Base-by-base conservation (phyloP, 2,329 filamentous ascomycete species). In the Plenodomus biglobosus region DNA sequence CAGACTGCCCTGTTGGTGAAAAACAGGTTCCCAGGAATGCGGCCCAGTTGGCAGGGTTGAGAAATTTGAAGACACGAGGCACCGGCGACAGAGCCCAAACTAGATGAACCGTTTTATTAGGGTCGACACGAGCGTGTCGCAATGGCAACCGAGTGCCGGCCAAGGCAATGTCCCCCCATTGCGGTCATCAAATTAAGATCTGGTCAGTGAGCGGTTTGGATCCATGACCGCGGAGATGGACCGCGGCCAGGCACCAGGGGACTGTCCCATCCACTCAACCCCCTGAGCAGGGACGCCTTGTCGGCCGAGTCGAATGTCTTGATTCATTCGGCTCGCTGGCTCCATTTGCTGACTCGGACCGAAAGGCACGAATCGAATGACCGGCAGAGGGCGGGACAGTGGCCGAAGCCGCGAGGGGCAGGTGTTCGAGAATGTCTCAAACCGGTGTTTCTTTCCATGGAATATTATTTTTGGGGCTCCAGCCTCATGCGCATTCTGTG, bases 191-290 rank as follows among this genome's bases (percentile, higher is more conserved):
- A 54, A 42, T 59, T 59, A 57, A 57, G 55, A 56, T 53, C 50
- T 58, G 60, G 58, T 60, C 59, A 62, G 59, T 62, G 57, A 48
- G 50, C 41, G 49, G 48, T 43, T 22, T 48, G 42, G 53, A 50
- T 50, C 56, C 58, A 57, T 40, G 52, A 46, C 52, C 39, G 53
- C 50, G 58, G 56, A 53, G 51, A 53, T 52, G 54, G 48, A 58
- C 51, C 52, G 56, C 47, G 55, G 51, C 42, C 55, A 53, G 48
- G 56, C 46, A 52, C 40, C 39, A 35, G 52, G 53, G 56, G 53
- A 57, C 50, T 54, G 53, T 58, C 49, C 57, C 55, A 56, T 52
- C 48, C 54, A 37, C 36, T 38, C 46, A 46, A 55, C 7, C 56
- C 45, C 48, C 42, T 50, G 43, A 53, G 46, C 48, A 46, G 43